A percentile compares a stretch with the other conserved stretches of the same genome.
These are phyloP conservation scores for Xylaria sp. DNA, from an alignment of 2,329 filamentous ascomycete genomes.

Conservation along the genomic window DNA sequence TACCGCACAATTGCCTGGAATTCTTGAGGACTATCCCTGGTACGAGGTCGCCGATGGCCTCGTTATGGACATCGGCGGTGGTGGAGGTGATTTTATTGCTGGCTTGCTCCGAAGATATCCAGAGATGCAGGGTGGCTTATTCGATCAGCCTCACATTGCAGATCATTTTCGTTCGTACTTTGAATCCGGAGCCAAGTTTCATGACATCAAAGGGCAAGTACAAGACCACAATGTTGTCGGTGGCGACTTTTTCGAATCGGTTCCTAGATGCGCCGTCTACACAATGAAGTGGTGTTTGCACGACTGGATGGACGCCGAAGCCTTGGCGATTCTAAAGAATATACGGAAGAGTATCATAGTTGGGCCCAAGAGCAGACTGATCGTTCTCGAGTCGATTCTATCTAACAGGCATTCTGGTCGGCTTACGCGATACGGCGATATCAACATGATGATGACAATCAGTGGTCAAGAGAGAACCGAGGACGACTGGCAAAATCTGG, in stretches of 20 bases:
- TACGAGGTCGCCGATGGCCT: constrained; percentile 48
- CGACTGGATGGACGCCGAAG: constrained; percentile 53
- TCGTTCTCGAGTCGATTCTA: constrained; percentile 54
- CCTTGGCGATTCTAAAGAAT: constrained; percentile 44
- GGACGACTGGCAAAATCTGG: too few species aligned
- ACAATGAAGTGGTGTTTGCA: constrained; percentile 56
- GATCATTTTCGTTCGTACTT: constrained; percentile 46
- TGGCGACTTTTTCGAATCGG: constrained; percentile 52
- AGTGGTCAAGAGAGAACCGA: too few species aligned
- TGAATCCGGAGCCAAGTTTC: constrained; percentile 46
- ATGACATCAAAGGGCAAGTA: constrained; percentile 49
- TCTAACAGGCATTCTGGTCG: constrained; percentile 45
- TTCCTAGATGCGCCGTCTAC: constrained; percentile 49
- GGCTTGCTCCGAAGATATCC: constrained; percentile 47
- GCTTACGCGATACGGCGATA: constrained; percentile 53
- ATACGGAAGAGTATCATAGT: constrained; percentile 47
- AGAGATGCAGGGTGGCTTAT: constrained; percentile 49
- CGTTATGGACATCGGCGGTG: constrained; percentile 55
- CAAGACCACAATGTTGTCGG: constrained; percentile 43
- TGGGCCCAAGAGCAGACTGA: constrained; percentile 44
- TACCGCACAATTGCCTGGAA: constrained; percentile 52
- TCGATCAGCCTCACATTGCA: constrained; percentile 51
- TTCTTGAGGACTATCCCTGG: constrained; percentile 56
- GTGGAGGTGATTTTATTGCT: constrained; percentile 52
- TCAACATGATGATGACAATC: constrained; percentile 54